A percentile compares a stretch with the other conserved stretches of the same genome.
Conservation (phyloP, 768 basidiomycete species). For the Rhodotorula toruloides region DNA sequence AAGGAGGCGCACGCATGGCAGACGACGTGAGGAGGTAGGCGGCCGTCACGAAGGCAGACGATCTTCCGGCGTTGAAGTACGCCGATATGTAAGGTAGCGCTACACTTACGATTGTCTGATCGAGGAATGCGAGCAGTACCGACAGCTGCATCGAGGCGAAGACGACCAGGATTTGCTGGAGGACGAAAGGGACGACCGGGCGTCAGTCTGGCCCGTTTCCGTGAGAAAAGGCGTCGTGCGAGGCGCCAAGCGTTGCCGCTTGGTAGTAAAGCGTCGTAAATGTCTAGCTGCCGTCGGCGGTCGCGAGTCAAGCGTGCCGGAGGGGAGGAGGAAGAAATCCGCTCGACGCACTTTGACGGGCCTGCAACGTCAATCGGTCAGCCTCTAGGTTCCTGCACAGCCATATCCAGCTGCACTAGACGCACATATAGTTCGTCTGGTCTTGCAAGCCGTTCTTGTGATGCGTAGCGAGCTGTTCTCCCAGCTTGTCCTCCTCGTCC, state of each 20-base stretch:
- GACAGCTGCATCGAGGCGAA: conserved; percentile 34
- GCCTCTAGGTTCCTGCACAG: neutral
- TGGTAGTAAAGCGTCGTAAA: too few relatives aligned
- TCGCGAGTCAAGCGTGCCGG: neutral
- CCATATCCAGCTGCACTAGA: neutral
- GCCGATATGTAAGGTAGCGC: conserved; percentile 34
- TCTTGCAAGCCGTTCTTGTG: conserved; percentile 19
- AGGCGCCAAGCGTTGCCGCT: too few relatives aligned
- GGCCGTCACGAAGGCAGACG: conserved; percentile 47
- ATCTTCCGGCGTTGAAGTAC: conserved; percentile 35
- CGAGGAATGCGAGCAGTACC: conserved; percentile 47
- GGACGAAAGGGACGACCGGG: too few relatives aligned
- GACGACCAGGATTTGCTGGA: conserved; percentile 42
- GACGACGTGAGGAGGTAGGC: conserved; percentile 47
- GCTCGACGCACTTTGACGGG: conserved; percentile 20
- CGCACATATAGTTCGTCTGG: conserved; percentile 11
- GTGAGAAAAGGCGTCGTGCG: neutral
- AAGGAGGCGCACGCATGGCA: too few relatives aligned
- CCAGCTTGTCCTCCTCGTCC: neutral
- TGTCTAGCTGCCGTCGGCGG: too few relatives aligned
- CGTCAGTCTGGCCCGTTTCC: neutral
- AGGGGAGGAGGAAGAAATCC: too few relatives aligned
- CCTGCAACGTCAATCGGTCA: neutral
- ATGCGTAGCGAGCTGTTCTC: neutral
- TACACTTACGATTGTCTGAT: conserved; percentile 51